These are phyloP conservation scores for Metarhizium guizhouense DNA, from an alignment of 2,329 filamentous ascomycete genomes.

Conservation along the genomic window DNA sequence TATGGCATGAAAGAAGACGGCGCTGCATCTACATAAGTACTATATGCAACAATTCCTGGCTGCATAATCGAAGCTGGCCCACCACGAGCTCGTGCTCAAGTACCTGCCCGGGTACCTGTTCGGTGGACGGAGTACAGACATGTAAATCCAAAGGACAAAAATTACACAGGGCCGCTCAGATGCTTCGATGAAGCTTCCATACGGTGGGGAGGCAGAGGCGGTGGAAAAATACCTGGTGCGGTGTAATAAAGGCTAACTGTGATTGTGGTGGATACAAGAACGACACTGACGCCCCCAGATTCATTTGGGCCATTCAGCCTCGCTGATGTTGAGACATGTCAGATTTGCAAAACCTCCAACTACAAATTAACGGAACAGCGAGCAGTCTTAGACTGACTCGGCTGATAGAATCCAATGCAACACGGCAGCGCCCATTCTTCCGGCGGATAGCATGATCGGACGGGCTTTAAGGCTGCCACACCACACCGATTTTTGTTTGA, in stretches of 20 bases:
- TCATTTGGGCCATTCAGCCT: background rate
- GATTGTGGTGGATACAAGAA: background rate
- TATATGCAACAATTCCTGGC: background rate
- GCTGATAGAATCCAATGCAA: background rate
- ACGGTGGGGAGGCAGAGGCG: conserved; percentile 2
- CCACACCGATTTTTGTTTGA: too few relatives aligned
- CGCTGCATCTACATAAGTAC: background rate
- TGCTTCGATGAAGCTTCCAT: conserved; percentile 11
- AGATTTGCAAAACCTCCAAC: background rate
- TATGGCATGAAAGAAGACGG: too few relatives aligned
- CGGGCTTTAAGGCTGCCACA: too few relatives aligned
- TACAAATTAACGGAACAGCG: too few relatives aligned
- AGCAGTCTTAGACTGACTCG: too few relatives aligned
- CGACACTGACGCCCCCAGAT: background rate
- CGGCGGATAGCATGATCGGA: too few relatives aligned
- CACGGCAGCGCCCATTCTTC: background rate
- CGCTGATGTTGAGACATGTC: background rate
- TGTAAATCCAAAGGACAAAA: background rate
- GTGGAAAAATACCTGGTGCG: background rate
- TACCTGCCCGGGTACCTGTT: too few relatives aligned
- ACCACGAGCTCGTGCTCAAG: background rate
- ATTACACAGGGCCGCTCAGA: conserved; percentile 3
- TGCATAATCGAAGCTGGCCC: background rate
- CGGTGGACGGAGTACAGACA: too few relatives aligned
- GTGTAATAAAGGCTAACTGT: too few relatives aligned